Conservation (phyloP, 768 basidiomycete genomes). For the Tulasnella sp. region DNA sequence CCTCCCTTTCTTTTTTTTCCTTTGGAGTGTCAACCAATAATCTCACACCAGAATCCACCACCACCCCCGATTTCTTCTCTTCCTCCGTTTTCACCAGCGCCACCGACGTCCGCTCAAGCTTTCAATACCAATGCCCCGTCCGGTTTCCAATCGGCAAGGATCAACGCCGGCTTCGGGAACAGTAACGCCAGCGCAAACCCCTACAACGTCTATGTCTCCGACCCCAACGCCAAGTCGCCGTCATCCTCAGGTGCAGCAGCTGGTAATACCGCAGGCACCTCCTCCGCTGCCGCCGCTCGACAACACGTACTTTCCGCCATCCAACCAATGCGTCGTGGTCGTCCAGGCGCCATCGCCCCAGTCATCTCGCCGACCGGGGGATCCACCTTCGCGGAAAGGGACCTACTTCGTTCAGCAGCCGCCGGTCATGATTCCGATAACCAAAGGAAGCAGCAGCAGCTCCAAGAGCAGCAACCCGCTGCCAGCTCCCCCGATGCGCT, state of each 20-base stretch:
- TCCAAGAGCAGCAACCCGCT: constrained; percentile 16
- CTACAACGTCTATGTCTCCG: constrained; percentile 23
- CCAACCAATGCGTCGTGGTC: constrained; percentile 74
- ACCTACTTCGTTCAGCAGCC: constrained; percentile 9
- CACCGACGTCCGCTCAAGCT: constrained; percentile 33
- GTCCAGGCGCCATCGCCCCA: constrained; percentile 49
- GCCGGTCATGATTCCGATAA: not conserved
- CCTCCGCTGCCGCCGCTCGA: constrained; percentile 59
- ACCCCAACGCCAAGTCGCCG: constrained; percentile 15
- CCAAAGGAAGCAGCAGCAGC: constrained; percentile 23
- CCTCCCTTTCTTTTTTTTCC: constrained; percentile 1
- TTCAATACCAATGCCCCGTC: constrained; percentile 33
- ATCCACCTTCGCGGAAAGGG: constrained; percentile 26
- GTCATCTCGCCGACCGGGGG: constrained; percentile 26
- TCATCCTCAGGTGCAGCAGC: constrained; percentile 18
- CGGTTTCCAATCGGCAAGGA: constrained; percentile 27
- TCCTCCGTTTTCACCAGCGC: constrained; percentile 31
- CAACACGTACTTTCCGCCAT: constrained; percentile 81
- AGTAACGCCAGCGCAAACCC: constrained; percentile 13
- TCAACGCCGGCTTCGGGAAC: constrained; percentile 24
- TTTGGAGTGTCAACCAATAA: constrained; percentile 34
- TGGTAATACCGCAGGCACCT: constrained; percentile 28
- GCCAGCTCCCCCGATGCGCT: constrained; percentile 20
- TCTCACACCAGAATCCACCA: constrained; percentile 35
- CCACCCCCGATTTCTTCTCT: constrained; percentile 32